A percentile compares a stretch with the other conserved stretches of the same genome.
Evolutionary conservation across 2,329 filamentous ascomycete species (phyloP).

Genomic region (Hirsutella thompsonii): DNA sequence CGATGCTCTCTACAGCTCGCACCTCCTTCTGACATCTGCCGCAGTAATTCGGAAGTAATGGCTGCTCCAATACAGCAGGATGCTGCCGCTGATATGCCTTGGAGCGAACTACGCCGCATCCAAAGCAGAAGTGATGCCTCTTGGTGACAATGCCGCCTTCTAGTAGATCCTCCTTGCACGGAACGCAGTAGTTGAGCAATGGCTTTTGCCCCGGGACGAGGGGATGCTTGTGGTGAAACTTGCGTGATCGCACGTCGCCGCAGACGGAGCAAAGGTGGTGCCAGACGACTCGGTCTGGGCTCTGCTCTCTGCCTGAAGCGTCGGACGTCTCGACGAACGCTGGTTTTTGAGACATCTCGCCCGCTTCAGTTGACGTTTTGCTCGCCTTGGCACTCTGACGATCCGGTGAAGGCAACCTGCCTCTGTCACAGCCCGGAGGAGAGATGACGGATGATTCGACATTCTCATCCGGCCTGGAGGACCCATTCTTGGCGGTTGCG

Average conservation of each 20-base stretch:
- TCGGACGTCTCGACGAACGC: too few relatives aligned
- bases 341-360: too few relatives aligned
- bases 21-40: conserved; percentile 13
- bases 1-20: conserved; percentile 10
- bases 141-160: conserved; percentile 9
- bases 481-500: conserved; percentile 6
- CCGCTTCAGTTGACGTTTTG: too few relatives aligned
- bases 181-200: conserved; percentile 20
- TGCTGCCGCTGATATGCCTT: conserved; percentile 11
- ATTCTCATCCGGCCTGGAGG: neutral
- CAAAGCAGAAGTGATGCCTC: conserved; percentile 27
- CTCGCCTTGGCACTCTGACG: too few relatives aligned
- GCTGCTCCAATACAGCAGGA: conserved; percentile 10
- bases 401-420: too few relatives aligned
- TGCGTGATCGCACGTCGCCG: conserved; percentile 19
- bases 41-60: conserved; percentile 20
- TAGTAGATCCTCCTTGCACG: conserved; percentile 17
- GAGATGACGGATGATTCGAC: neutral
- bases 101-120: conserved; percentile 14
- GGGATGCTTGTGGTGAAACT: conserved; percentile 22
- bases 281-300: conserved; percentile 7
- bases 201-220: conserved; percentile 9
- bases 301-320: conserved; percentile 11
- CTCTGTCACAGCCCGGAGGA: neutral
- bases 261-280: conserved; percentile 24